Base-by-base conservation (phyloP, 495 filamentous ascomycete genomes). In the Penicillium roqueforti region DNA sequence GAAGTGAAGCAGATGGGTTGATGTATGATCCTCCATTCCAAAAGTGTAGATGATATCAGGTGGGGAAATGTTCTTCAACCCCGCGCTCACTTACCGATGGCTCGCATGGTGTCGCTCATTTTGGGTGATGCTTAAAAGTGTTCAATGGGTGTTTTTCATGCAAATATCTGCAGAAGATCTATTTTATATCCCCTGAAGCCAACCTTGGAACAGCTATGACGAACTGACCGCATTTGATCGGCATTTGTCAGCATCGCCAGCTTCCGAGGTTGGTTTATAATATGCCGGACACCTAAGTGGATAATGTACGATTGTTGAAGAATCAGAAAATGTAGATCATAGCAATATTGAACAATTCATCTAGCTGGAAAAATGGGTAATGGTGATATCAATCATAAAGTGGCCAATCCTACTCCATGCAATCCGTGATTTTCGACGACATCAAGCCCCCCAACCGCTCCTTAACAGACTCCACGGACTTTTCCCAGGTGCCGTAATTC, bases 41-140 rank as follows among this genome's bases (percentile, higher is more conserved):
- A 36, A 31, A 32, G 56, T 48, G 31, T 55, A 47, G 47, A 47
- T 52, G 28, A 43, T 44, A 51, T 54, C 38, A 37, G 31, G 55
- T 47, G 38, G 28, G 34, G 56, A 31, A 36, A 29, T 40, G 42
- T n/a, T 22, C 25, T 32, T 36, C 34, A 40, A 41, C 44, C 31
- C 43, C 43, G 41, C 36, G 20, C 26, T 45, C n/a, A 60, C 55
- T 46, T 65, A 67, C 64, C 59, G 40, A 67, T 60, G 16, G 64
- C 64, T 44, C 64, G 61, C 64, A 67, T 66, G 16, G 60, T 67
- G 23, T 55, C 43, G 10, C 53, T 52, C 64, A 67, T 67, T 20
- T 31, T 65, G 37, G 29, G 9, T 45, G n/a, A 13, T 26, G 22
- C 37, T 16, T 31, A 40, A 18, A 18, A 31, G 26, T 10, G 28